phyloP scores from a whole-genome alignment of 306 rosid species.

The Parietaria judaica region DNA sequence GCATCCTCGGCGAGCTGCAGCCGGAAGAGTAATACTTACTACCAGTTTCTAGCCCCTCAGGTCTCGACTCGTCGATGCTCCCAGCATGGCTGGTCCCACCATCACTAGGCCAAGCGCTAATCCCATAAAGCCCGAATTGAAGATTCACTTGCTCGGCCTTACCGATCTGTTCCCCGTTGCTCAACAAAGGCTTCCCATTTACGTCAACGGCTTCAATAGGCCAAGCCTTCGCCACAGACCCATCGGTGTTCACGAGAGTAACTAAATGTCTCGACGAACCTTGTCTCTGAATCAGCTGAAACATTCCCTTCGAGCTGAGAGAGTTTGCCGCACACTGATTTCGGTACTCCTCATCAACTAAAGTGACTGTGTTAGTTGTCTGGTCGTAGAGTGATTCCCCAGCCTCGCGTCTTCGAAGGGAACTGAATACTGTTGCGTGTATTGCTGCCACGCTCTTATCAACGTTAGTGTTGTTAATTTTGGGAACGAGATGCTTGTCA shows the following conservation, averaged over 20 bases:
- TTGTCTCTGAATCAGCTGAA: constrained; percentile 86
- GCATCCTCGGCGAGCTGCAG: constrained; percentile 85
- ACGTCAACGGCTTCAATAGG: constrained; percentile 67
- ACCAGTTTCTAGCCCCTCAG: constrained; percentile 70
- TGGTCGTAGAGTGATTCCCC: constrained; percentile 86
- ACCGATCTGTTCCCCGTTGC: constrained; percentile 43
- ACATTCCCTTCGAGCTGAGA: constrained; percentile 90
- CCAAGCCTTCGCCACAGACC: constrained; percentile 97
- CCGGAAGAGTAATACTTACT: constrained; percentile 73
- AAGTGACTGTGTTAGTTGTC: constrained; percentile 60
- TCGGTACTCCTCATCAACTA: constrained; percentile 86
- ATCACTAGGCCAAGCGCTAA: constrained; percentile 91
- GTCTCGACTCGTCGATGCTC: constrained; percentile 80
- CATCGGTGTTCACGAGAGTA: constrained; percentile 88
- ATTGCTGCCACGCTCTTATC: constrained; percentile 97
- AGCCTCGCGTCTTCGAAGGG: constrained; percentile 77
- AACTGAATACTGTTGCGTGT: constrained; percentile 94
- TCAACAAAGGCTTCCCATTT: constrained; percentile 59
- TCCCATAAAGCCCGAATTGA: constrained; percentile 91
- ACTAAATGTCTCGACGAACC: constrained; percentile 80
- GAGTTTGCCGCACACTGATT: constrained; percentile 84
- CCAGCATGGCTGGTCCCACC: constrained; percentile 90
- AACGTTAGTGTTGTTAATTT: constrained; percentile 94
- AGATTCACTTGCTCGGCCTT: constrained; percentile 84
- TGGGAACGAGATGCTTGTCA: constrained; percentile 96